A percentile compares a stretch with the other conserved stretches of the same genome.
These are phyloP conservation scores for Mucor irregularis DNA, from an alignment of 371 early-diverging fungal genomes.

Conservation along the genomic window DNA sequence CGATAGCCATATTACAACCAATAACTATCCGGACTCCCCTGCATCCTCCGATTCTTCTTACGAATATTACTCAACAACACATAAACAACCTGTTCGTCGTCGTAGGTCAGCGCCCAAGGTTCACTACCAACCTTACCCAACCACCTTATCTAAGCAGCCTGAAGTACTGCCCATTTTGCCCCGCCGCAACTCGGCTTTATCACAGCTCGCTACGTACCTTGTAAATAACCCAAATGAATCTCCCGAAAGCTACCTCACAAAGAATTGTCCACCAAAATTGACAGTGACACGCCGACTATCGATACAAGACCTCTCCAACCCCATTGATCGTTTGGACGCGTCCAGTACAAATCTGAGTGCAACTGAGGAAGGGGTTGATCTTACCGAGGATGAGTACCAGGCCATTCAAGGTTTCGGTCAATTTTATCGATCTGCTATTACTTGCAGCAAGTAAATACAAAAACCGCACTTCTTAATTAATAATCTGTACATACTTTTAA, in stretches of 20 bases:
- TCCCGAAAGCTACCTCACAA: constrained; percentile 34
- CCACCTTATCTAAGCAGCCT: neutral
- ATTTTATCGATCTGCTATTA: constrained; percentile 18
- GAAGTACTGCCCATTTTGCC: constrained; percentile 3
- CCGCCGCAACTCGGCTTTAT: constrained; percentile 21
- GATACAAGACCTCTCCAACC: constrained; percentile 42
- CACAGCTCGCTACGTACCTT: constrained; percentile 39
- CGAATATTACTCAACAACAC: neutral
- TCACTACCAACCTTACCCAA: constrained; percentile 32
- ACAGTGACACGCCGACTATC: constrained; percentile 31
- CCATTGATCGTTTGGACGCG: constrained; percentile 31
- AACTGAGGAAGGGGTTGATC: constrained; percentile 24
- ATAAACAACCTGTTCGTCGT: constrained; percentile 1
- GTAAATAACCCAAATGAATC: constrained; percentile 36
- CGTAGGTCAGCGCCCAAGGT: constrained; percentile 26
- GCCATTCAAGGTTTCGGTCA: constrained; percentile 46
- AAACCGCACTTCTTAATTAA: too few species aligned
- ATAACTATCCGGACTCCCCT: constrained; percentile 9
- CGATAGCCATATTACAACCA: neutral
- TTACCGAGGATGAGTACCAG: constrained; percentile 47
- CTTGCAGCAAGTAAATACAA: constrained; percentile 15
- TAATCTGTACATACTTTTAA: too few species aligned
- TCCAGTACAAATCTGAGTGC: neutral
- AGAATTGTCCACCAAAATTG: neutral
- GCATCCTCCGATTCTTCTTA: neutral